Evolutionary conservation across 2,329 filamentous ascomycete genomes (phyloP).

Genomic region (Colletotrichum shisoi): DNA sequence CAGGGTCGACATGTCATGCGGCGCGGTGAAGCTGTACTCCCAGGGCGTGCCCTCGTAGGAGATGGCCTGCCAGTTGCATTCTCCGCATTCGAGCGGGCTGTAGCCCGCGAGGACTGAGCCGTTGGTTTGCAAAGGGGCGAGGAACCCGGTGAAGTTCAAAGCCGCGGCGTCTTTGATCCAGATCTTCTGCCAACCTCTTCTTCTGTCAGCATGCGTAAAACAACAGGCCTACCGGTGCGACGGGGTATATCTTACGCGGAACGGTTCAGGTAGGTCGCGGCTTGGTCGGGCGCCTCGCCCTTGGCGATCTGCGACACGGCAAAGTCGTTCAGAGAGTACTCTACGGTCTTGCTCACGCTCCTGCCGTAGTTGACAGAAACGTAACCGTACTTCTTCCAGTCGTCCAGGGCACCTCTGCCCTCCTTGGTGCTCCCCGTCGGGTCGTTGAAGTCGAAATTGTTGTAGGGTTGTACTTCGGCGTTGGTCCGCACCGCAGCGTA

Average conservation of each 20-base stretch:
- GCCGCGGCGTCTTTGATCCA: slow-evolving; percentile 61
- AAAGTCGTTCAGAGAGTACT: slow-evolving; percentile 68
- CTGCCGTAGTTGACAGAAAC: slow-evolving; percentile 63
- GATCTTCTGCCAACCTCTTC: slow-evolving; percentile 65
- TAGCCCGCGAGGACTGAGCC: slow-evolving; percentile 54
- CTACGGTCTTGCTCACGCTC: slow-evolving; percentile 62
- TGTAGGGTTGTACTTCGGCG: slow-evolving; percentile 62
- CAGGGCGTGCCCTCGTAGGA: slow-evolving; percentile 59
- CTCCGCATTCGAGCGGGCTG: slow-evolving; percentile 60
- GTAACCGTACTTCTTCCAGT: slow-evolving; percentile 65
- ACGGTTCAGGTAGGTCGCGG: slow-evolving; percentile 60
- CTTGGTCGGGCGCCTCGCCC: slow-evolving; percentile 60
- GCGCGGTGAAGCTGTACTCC: slow-evolving; percentile 65
- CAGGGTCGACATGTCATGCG: slow-evolving; percentile 65
- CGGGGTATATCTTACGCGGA: slow-evolving; percentile 46
- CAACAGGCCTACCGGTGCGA: neutral
- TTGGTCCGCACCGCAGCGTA: slow-evolving; percentile 64
- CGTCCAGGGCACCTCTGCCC: slow-evolving; percentile 65
- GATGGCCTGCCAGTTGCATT: slow-evolving; percentile 63
- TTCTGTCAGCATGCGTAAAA: neutral
- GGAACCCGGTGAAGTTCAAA: slow-evolving; percentile 61
- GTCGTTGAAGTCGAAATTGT: slow-evolving; percentile 59
- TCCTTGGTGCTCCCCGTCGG: slow-evolving; percentile 63
- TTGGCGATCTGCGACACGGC: slow-evolving; percentile 62
- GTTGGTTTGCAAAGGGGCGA: slow-evolving; percentile 61